Evolutionary conservation across 257 asterid genomes (phyloP).

Genomic region (Mentha longifolia): DNA sequence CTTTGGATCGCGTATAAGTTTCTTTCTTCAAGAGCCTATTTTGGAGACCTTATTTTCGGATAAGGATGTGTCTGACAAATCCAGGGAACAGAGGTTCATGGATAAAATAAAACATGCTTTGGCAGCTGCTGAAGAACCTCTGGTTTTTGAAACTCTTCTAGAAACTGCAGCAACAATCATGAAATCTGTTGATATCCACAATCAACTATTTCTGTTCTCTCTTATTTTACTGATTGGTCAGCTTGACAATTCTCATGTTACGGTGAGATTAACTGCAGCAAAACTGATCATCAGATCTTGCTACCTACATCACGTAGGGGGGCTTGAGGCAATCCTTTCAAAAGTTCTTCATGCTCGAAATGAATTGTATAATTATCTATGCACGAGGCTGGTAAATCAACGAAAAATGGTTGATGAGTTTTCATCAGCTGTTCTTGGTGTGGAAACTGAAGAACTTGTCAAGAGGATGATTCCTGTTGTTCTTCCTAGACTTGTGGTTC

Average conservation of each 20-base stretch:
- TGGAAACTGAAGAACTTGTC: conserved; percentile 80
- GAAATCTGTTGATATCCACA: conserved; percentile 67
- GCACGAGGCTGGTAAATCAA: conserved; percentile 65
- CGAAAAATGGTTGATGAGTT: conserved; percentile 83
- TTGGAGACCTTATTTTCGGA: conserved; percentile 61
- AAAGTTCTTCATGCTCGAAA: conserved; percentile 66
- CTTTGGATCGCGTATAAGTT: conserved; percentile 71
- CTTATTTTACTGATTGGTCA: conserved; percentile 79
- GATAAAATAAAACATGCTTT: conserved; percentile 86
- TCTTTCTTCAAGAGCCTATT: conserved; percentile 72
- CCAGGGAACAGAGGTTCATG: conserved; percentile 83
- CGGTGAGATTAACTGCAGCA: conserved; percentile 77
- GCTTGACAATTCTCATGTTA: conserved; percentile 70
- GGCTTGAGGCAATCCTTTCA: conserved; percentile 69
- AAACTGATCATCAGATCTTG: conserved; percentile 72
- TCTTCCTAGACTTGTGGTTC: conserved; percentile 88
- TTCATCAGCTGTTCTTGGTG: conserved; percentile 79
- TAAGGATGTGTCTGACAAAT: conserved; percentile 54
- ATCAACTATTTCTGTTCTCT: conserved; percentile 74
- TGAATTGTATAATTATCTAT: conserved; percentile 78
- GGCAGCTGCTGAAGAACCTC: conserved; percentile 75
- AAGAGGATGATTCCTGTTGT: conserved; percentile 84
- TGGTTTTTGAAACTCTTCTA: conserved; percentile 74
- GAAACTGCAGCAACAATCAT: conserved; percentile 81
- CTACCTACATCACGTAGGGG: conserved; percentile 62